phyloP scores from a whole-genome alignment of 1,139 yeast genomes.

The Yamadazyma membranifaciens region DNA sequence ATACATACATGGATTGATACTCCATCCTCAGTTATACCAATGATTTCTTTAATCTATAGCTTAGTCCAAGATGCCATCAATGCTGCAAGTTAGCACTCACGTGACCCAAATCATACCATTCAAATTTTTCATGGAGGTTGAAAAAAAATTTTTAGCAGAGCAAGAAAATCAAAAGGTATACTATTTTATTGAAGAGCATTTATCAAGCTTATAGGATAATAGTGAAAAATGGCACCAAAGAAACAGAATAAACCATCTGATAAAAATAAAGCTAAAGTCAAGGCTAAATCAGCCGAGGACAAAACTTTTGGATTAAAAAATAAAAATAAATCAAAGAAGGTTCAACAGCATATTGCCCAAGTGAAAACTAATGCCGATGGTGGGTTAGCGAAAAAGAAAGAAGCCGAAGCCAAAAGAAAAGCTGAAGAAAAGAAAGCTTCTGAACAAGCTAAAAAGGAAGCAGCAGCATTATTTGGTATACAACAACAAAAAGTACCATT shows the following conservation, averaged over 20 bases:
- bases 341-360: slow-evolving; percentile 81
- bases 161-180: slow-evolving; percentile 1
- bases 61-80: neutral
- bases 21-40: too few relatives aligned
- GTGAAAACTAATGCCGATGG: slow-evolving; percentile 65
- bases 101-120: slow-evolving; percentile 4
- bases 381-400: slow-evolving; percentile 65
- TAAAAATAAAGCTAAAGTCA: slow-evolving; percentile 65
- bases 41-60: too few relatives aligned
- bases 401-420: slow-evolving; percentile 69
- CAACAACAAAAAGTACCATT: slow-evolving; percentile 87
- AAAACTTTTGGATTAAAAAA: slow-evolving; percentile 94
- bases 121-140: slow-evolving; percentile 7
- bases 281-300: slow-evolving; percentile 72
- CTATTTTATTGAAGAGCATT: neutral
- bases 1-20: too few relatives aligned
- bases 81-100: neutral
- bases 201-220: neutral
- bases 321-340: slow-evolving; percentile 90
- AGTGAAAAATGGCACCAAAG: slow-evolving; percentile 62
- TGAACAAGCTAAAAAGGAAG: slow-evolving; percentile 85
- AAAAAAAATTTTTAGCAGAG: slow-evolving; percentile 6
- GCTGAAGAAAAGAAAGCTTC: slow-evolving; percentile 90
- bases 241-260: slow-evolving; percentile 59
- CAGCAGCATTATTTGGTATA: slow-evolving; percentile 72